Percentiles rank a stretch among this genome's conserved stretches.
These are phyloP conservation scores for Cyamopsis tetragonoloba DNA, from an alignment of 306 rosid genomes.

Conservation along the genomic window DNA sequence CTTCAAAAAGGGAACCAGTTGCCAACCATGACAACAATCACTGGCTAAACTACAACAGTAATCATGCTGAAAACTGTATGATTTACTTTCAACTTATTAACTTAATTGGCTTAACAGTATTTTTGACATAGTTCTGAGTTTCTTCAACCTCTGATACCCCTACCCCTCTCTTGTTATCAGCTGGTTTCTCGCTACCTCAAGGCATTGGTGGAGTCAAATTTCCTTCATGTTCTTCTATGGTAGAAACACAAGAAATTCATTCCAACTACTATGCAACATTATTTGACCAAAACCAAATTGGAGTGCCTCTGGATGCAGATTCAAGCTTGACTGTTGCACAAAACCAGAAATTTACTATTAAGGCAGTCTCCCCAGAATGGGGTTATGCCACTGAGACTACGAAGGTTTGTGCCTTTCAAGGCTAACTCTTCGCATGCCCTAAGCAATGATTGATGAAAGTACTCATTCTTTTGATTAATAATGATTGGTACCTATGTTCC, in stretches of 20 bases:
- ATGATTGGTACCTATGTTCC: conserved; percentile 2
- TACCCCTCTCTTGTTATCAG: conserved; percentile 43
- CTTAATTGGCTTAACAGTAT: background rate
- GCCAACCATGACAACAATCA: conserved; percentile 36
- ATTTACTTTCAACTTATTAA: conserved; percentile 18
- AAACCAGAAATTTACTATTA: conserved; percentile 70
- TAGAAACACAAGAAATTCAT: conserved; percentile 37
- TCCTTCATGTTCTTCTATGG: conserved; percentile 43
- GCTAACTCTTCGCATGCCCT: conserved; percentile 6
- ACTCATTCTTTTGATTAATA: conserved; percentile 1
- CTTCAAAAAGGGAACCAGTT: conserved; percentile 34
- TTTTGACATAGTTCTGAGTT: conserved; percentile 18
- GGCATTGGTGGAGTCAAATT: conserved; percentile 36
- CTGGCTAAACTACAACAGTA: conserved; percentile 45
- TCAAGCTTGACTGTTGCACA: conserved; percentile 67
- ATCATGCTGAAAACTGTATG: conserved; percentile 47
- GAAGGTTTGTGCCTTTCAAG: conserved; percentile 53
- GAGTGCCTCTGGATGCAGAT: conserved; percentile 40
- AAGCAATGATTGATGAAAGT: background rate
- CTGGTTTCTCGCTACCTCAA: conserved; percentile 38
- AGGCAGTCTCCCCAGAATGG: conserved; percentile 81
- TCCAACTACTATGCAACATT: conserved; percentile 46
- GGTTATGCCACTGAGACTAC: conserved; percentile 72
- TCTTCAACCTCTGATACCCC: conserved; percentile 35
- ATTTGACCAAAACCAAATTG: conserved; percentile 50